Percentiles rank a stretch among this genome's conserved stretches.
phyloP scores from a whole-genome alignment of 2,329 filamentous ascomycete species.

The Fusarium tupiense region DNA sequence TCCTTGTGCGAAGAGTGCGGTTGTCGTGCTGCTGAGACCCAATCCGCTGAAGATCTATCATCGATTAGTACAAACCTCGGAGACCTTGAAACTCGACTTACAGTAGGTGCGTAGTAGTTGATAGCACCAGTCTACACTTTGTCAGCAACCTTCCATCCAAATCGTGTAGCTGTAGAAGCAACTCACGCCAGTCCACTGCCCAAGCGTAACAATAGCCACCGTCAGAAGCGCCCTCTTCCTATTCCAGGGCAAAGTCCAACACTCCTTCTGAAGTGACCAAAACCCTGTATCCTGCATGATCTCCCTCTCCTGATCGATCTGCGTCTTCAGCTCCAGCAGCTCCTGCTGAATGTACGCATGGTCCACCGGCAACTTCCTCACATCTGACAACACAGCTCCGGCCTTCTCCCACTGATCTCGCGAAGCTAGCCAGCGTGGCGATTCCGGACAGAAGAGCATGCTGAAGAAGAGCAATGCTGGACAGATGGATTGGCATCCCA shows the following conservation, averaged over 20 bases:
- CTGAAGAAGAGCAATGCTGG: slow-evolving; percentile 61
- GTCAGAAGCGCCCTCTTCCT: slow-evolving; percentile 39
- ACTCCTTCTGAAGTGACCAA: slow-evolving; percentile 36
- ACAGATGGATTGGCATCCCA: slow-evolving; percentile 65
- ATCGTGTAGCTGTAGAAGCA: not conserved
- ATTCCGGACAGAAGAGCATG: slow-evolving; percentile 67
- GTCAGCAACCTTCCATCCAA: not conserved
- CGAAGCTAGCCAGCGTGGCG: slow-evolving; percentile 66
- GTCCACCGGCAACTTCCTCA: slow-evolving; percentile 24
- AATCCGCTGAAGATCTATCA: slow-evolving; percentile 65
- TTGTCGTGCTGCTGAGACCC: slow-evolving; percentile 60
- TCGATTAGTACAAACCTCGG: fast-evolving
- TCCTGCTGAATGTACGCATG: slow-evolving; percentile 39
- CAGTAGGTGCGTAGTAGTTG: slow-evolving; percentile 69
- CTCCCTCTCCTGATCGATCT: slow-evolving; percentile 33
- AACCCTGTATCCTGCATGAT: slow-evolving; percentile 37
- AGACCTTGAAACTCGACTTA: not conserved
- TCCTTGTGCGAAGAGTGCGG: slow-evolving; percentile 73
- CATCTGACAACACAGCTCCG: slow-evolving; percentile 20
- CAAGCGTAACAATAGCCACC: slow-evolving; percentile 37
- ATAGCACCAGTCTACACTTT: slow-evolving; percentile 38
- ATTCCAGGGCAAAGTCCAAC: slow-evolving; percentile 31
- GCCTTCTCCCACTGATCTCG: slow-evolving; percentile 64
- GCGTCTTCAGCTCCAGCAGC: slow-evolving; percentile 24
- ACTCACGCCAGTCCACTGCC: slow-evolving; percentile 44